phyloP scores from a whole-genome alignment of 2,329 filamentous ascomycete genomes.

The Aspergillus latus region DNA sequence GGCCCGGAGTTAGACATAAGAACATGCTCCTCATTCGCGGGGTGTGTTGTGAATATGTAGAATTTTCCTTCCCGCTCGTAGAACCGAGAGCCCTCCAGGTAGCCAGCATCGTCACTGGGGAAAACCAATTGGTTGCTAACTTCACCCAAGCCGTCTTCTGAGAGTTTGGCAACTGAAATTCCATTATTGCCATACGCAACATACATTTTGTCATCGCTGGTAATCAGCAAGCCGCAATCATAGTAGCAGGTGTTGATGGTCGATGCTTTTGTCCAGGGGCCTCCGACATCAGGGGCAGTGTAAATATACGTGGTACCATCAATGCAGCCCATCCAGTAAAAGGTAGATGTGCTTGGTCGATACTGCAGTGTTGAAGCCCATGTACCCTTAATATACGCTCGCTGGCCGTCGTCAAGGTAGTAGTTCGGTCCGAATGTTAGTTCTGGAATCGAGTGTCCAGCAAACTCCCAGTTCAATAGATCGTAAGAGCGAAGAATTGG shows the following conservation, averaged over 20 bases:
- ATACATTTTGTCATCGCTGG: conserved; percentile 60
- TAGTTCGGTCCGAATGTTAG: conserved; percentile 52
- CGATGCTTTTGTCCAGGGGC: conserved; percentile 46
- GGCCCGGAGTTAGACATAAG: conserved; percentile 48
- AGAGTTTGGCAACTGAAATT: conserved; percentile 54
- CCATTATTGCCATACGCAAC: conserved; percentile 55
- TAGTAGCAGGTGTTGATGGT: conserved; percentile 54
- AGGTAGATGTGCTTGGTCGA: conserved; percentile 49
- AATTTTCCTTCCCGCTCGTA: conserved; percentile 59
- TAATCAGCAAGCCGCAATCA: conserved; percentile 58
- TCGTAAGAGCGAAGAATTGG: conserved; percentile 58
- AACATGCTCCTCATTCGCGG: conserved; percentile 49
- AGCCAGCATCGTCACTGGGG: conserved; percentile 30
- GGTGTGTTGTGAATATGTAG: conserved; percentile 55
- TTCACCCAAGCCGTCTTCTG: conserved; percentile 49
- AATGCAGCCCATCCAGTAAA: conserved; percentile 61
- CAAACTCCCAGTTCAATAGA: conserved; percentile 53
- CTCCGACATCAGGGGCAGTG: conserved; percentile 45
- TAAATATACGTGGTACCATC: conserved; percentile 56
- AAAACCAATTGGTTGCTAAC: conserved; percentile 50
- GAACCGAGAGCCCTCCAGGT: conserved; percentile 51
- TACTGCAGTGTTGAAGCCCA: conserved; percentile 59
- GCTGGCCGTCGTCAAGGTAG: conserved; percentile 44
- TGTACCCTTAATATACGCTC: conserved; percentile 55
- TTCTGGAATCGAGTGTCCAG: conserved; percentile 48